Evolutionary conservation across 2,329 filamentous ascomycete genomes (phyloP).

Genomic region (Xylaria multiplex): DNA sequence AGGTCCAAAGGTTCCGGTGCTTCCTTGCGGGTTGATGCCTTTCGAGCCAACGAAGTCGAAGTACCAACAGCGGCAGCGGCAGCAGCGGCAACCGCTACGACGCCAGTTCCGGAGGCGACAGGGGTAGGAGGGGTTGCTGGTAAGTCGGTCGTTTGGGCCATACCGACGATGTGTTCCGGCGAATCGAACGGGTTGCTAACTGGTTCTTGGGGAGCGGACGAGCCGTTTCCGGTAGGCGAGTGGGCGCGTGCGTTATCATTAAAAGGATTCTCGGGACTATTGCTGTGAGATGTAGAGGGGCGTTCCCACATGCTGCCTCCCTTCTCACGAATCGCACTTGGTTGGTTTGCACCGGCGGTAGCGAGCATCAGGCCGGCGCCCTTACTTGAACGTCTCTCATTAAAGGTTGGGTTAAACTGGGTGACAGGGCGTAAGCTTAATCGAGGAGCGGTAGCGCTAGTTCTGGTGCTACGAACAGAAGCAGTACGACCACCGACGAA

Average conservation of each 20-base stretch:
- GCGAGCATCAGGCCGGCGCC: constrained; percentile 55
- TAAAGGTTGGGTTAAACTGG: constrained; percentile 79
- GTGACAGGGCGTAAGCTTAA: constrained; percentile 87
- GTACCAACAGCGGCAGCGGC: constrained; percentile 46
- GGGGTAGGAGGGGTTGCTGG: constrained; percentile 46
- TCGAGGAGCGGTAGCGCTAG: constrained; percentile 72
- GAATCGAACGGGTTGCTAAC: constrained; percentile 51
- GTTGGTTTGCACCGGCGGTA: constrained; percentile 40
- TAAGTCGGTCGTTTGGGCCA: constrained; percentile 51
- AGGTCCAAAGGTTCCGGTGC: constrained; percentile 64
- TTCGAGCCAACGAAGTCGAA: constrained; percentile 53
- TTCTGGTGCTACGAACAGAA: constrained; percentile 53
- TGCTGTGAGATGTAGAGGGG: constrained; percentile 56
- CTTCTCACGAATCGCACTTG: constrained; percentile 46
- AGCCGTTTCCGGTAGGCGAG: constrained; percentile 55
- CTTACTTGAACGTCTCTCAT: constrained; percentile 63
- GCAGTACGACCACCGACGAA: constrained; percentile 52
- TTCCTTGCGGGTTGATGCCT: constrained; percentile 66
- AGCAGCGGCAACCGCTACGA: constrained; percentile 51
- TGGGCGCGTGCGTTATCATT: constrained; percentile 62
- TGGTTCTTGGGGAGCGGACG: constrained; percentile 42
- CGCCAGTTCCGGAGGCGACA: constrained; percentile 53
- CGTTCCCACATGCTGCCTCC: constrained; percentile 60
- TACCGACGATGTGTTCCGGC: constrained; percentile 52
- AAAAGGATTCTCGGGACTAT: constrained; percentile 76